Conservation (phyloP, 495 filamentous ascomycete genomes). For the Neurospora discreta region DNA sequence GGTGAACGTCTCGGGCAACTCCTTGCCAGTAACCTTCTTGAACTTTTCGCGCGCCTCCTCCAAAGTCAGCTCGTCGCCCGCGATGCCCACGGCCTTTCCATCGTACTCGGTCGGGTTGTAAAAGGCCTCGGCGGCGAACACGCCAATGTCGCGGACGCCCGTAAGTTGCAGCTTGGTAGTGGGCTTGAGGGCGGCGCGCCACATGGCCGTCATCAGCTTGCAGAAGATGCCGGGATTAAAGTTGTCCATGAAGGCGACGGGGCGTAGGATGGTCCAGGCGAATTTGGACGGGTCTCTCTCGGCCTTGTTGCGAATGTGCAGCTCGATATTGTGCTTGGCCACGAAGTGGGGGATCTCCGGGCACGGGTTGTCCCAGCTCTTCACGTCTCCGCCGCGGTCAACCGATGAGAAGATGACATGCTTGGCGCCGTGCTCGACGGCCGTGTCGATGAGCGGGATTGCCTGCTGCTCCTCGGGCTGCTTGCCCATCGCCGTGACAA, state of each 20-base stretch:
- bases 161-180: slow-evolving; percentile 47
- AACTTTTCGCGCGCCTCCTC: slow-evolving; percentile 36
- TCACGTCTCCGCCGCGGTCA: slow-evolving; percentile 50
- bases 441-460: slow-evolving; percentile 47
- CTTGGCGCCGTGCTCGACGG: slow-evolving; percentile 32
- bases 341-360: slow-evolving; percentile 54
- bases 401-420: slow-evolving; percentile 58
- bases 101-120: slow-evolving; percentile 20
- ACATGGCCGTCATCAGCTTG: slow-evolving; percentile 47
- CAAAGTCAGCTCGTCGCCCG: slow-evolving; percentile 22
- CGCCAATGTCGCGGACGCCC: slow-evolving; percentile 50
- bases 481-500: slow-evolving; percentile 34
- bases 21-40: slow-evolving; percentile 33
- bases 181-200: slow-evolving; percentile 24
- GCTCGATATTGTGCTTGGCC: slow-evolving; percentile 54
- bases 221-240: slow-evolving; percentile 38
- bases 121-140: slow-evolving; percentile 50
- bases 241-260: slow-evolving; percentile 59
- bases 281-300: slow-evolving; percentile 18
- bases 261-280: slow-evolving; percentile 48
- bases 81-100: slow-evolving; percentile 18
- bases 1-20: slow-evolving; percentile 39
- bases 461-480: slow-evolving; percentile 48
- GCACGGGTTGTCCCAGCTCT: slow-evolving; percentile 37
- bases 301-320: slow-evolving; percentile 39